Percentiles rank a stretch among this genome's conserved stretches.
Evolutionary conservation across 1,139 yeast genomes (phyloP).

Genomic region (Debaryomycetaceae sp.): DNA sequence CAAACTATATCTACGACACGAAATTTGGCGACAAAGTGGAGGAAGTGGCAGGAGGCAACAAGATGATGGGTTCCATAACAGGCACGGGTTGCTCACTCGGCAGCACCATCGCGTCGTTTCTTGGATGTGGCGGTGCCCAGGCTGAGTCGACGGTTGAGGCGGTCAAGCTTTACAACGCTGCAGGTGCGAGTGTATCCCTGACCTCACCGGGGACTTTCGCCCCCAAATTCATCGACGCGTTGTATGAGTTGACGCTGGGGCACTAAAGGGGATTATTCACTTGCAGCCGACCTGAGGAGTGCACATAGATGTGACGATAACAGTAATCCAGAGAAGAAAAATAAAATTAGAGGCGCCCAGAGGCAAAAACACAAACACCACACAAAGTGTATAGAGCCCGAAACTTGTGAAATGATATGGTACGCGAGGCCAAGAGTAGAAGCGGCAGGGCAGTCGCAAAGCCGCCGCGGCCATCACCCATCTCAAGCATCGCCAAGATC

Average conservation of each 20-base stretch:
- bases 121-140: conserved; percentile 40
- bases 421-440: conserved; percentile 6
- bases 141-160: conserved; percentile 53
- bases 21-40: conserved; percentile 6
- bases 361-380: too few species aligned
- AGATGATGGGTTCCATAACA: conserved; percentile 69
- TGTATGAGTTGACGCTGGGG: conserved; percentile 23
- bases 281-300: neutral
- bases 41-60: conserved; percentile 55
- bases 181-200: conserved; percentile 41
- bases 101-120: conserved; percentile 59
- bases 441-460: neutral
- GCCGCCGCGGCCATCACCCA: conserved; percentile 33
- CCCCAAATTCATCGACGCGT: conserved; percentile 41
- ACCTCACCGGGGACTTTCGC: conserved; percentile 52
- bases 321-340: neutral
- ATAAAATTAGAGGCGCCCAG: too few species aligned
- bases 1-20: conserved; percentile 26
- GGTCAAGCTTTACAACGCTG: conserved; percentile 56
- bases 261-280: too few species aligned
- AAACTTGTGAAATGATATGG: conserved; percentile 9
- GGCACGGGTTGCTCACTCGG: conserved; percentile 90
- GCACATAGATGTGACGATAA: too few species aligned
- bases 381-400: too few species aligned
- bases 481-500: conserved; percentile 44